Evolutionary conservation across 2,329 filamentous ascomycete genomes (phyloP).

Genomic region (Colletotrichum sp.): DNA sequence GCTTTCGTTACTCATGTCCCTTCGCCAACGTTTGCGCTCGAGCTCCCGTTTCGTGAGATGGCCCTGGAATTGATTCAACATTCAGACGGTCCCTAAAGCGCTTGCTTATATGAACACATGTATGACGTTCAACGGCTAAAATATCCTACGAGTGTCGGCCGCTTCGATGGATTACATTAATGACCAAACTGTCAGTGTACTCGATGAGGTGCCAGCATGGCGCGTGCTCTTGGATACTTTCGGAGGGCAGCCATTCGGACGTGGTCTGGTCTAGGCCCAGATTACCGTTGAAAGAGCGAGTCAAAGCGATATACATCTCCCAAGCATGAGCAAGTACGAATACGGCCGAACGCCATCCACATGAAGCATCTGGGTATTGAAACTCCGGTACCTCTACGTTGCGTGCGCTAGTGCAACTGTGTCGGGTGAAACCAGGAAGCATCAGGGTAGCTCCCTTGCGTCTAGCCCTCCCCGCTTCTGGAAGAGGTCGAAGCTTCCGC

Average conservation of each 20-base stretch:
- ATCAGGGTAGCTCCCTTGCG: slow-evolving; percentile 4
- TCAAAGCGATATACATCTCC: not conserved
- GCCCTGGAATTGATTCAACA: not conserved
- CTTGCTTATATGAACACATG: not conserved
- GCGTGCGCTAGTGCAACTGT: not conserved
- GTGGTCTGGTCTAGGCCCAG: not conserved
- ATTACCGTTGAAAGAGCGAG: not conserved
- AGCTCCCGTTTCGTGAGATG: not conserved
- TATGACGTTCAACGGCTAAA: not conserved
- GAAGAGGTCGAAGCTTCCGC: not conserved
- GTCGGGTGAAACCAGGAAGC: slow-evolving; percentile 16
- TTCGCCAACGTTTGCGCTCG: not conserved
- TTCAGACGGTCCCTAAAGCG: not conserved
- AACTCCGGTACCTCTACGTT: not conserved
- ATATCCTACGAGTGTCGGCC: not conserved
- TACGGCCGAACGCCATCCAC: not conserved
- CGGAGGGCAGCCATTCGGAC: not conserved
- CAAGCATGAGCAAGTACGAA: not conserved
- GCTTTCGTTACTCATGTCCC: not conserved
- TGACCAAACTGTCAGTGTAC: not conserved
- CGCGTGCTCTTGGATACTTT: not conserved
- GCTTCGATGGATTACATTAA: not conserved
- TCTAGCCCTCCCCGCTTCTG: not conserved
- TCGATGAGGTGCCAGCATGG: not conserved
- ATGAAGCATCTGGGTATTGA: not conserved